phyloP scores from a whole-genome alignment of 2,329 filamentous ascomycete species.

The Penicillium vulpinum region DNA sequence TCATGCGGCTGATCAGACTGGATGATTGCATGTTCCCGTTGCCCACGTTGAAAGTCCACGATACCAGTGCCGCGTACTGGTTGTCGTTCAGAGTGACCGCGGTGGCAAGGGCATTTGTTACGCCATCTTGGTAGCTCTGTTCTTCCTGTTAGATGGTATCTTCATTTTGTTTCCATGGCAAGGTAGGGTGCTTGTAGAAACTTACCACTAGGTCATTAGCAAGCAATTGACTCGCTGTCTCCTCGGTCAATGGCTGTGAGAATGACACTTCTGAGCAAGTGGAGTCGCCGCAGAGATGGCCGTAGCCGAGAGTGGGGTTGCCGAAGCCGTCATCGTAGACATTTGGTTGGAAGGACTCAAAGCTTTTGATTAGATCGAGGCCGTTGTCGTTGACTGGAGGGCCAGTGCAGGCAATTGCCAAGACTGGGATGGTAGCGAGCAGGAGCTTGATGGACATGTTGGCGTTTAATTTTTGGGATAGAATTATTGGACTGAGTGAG shows the following conservation, averaged over 20 bases:
- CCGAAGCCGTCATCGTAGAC: slow-evolving; percentile 46
- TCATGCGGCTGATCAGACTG: slow-evolving; percentile 46
- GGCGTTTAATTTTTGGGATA: not conserved
- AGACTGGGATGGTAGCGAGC: not conserved
- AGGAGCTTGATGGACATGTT: not conserved
- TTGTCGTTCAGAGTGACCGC: slow-evolving; percentile 50
- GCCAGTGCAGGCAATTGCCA: not conserved
- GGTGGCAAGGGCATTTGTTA: slow-evolving; percentile 38
- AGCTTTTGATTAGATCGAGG: slow-evolving; percentile 40
- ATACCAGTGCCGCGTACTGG: slow-evolving; percentile 55
- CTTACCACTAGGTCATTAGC: slow-evolving; percentile 38
- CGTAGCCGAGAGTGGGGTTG: slow-evolving; percentile 53
- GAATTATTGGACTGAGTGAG: not conserved
- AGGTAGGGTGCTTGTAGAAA: not conserved
- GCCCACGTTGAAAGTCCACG: slow-evolving; percentile 55
- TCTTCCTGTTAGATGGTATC: not conserved
- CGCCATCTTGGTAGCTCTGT: slow-evolving; percentile 40
- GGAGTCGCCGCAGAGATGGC: slow-evolving; percentile 48
- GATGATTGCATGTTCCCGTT: slow-evolving; percentile 45
- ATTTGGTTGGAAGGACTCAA: slow-evolving; percentile 36
- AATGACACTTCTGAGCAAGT: slow-evolving; percentile 51
- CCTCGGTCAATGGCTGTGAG: slow-evolving; percentile 45
- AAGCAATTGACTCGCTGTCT: slow-evolving; percentile 45
- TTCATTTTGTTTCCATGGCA: not conserved
- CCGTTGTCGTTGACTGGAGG: slow-evolving; percentile 35